Percentiles rank a stretch among this genome's conserved stretches.
Evolutionary conservation across 148 eudicot species (phyloP).

Genomic region (Persicaria tinctoria): DNA sequence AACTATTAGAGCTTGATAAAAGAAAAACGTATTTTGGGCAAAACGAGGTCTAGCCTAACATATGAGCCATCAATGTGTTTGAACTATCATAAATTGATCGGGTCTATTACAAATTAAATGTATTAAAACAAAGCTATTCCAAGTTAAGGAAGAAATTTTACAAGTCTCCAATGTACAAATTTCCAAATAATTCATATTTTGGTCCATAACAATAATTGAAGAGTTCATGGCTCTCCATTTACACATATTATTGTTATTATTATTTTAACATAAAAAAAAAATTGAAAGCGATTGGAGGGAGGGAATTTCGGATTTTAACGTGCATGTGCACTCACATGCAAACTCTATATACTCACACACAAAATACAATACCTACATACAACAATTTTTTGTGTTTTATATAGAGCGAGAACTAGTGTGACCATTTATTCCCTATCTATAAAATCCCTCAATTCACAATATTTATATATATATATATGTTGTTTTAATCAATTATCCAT

Average conservation of each 20-base stretch:
- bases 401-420: neutral
- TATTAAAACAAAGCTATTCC: too few species aligned
- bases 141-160: neutral
- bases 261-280: too few species aligned
- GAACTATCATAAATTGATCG: too few species aligned
- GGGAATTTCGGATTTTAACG: neutral
- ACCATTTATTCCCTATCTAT: conserved; percentile 2
- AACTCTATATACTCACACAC: neutral
- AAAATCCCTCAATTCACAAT: neutral
- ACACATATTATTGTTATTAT: neutral
- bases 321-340: conserved; percentile 13
- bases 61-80: too few species aligned
- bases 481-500: neutral
- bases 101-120: too few species aligned
- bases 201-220: conserved; percentile 7
- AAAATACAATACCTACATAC: neutral
- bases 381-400: neutral
- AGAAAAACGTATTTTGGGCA: too few species aligned
- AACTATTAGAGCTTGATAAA: too few species aligned
- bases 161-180: neutral
- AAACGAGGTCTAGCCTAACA: too few species aligned
- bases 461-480: neutral
- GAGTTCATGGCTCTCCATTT: conserved; percentile 3
- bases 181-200: neutral
- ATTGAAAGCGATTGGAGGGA: conserved; percentile 1